Evolutionary conservation across 257 asterid species (phyloP), one percentile per base, ranked within the genome.

Genomic region (Coffea canephora): DNA sequence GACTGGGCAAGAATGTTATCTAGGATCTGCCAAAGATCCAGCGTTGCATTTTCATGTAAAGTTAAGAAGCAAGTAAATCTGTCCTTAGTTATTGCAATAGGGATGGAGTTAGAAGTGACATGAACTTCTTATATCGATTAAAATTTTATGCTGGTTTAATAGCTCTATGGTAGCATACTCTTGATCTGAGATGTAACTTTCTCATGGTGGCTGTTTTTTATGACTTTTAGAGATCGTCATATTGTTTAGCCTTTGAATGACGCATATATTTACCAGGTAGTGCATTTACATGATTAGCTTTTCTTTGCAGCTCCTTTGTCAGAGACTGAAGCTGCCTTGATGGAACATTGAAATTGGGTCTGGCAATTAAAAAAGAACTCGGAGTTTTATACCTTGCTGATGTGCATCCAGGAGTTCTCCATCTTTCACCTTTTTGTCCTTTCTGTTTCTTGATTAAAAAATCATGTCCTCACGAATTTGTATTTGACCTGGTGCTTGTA

Each of bases 271-370:
- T 11, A 27, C 41, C 31, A 16, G 36, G 34, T 48, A 70, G 66
- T 69, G 54, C 57, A 19, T 75, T 80, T 62, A 73, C 74, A 66
- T 73, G 67, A 72, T 76, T 85, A 78, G 79, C 74, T 49, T 23
- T 64, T 84, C 75, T 61, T 84, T 86, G 94, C 98, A 94, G 99
- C 99, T 65, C 99, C 99, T 61, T 84, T 96, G 74, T 94, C 99
- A 80, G 99, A 96, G 86, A 96, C 95, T 41, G 98, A 94, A 89
- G 85, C 96, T 71, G 98, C 98, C 72, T 87, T 94, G 89, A 96
- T 96, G 97, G 96, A 96, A 39, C 97, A 91, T 79, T 91, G 89
- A 91, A 76, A 71, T 75, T 61, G 74, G 69, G 87, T 64, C 62
- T 81, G 75, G 19, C 49, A 61, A 72, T 49, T 50, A 18, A 8